Percentiles rank a stretch among this genome's conserved stretches.
phyloP scores from a whole-genome alignment of 768 basidiomycete species.

The Floccularia luteovirens region DNA sequence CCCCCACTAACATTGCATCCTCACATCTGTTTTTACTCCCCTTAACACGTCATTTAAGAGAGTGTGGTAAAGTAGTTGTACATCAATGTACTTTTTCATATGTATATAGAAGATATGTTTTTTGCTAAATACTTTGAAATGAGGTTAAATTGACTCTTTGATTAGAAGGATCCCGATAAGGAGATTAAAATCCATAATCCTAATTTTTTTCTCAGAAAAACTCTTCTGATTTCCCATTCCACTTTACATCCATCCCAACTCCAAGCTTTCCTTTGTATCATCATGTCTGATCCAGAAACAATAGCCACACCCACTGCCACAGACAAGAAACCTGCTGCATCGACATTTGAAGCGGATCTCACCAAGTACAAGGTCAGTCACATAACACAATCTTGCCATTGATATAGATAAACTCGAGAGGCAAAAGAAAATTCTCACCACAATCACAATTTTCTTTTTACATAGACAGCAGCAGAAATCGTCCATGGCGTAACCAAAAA shows the following conservation, averaged over 20 bases:
- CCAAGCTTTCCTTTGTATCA: conserved; percentile 5
- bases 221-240: too few relatives aligned
- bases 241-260: conserved; percentile 7
- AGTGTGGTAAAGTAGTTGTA: too few relatives aligned
- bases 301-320: conserved; percentile 24
- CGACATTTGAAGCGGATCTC: conserved; percentile 64
- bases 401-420: conserved; percentile 4
- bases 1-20: too few relatives aligned
- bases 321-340: conserved; percentile 45
- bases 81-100: too few relatives aligned
- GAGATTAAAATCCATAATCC: neutral
- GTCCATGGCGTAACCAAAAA: conserved; percentile 79
- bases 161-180: too few relatives aligned
- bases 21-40: too few relatives aligned
- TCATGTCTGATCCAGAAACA: conserved; percentile 60
- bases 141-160: neutral
- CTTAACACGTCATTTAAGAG: too few relatives aligned
- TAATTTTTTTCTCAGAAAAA: neutral
- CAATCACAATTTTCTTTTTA: too few relatives aligned
- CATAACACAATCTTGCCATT: conserved; percentile 8
- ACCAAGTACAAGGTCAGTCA: conserved; percentile 78
- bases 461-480: conserved; percentile 91
- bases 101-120: neutral
- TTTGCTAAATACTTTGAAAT: neutral
- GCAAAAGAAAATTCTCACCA: conserved; percentile 17